Evolutionary conservation across 2,329 filamentous ascomycete species (phyloP).

Genomic region (Penicillium sp.): DNA sequence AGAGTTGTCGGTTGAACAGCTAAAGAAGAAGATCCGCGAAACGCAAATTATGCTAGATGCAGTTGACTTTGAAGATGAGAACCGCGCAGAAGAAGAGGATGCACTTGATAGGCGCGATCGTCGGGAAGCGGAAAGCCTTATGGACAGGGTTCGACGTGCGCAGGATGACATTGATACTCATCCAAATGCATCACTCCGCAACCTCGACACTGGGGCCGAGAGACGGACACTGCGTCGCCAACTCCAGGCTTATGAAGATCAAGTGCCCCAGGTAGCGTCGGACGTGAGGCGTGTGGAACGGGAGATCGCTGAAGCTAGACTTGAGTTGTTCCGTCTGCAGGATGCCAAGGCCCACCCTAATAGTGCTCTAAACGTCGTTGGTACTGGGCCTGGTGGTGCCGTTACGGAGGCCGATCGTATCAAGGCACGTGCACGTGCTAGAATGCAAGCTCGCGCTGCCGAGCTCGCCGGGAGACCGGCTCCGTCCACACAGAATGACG

Average conservation of each 20-base stretch:
- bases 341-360: conserved; percentile 91
- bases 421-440: conserved; percentile 92
- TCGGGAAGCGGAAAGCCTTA: conserved; percentile 90
- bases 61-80: conserved; percentile 95
- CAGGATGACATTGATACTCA: conserved; percentile 95
- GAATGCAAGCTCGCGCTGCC: conserved; percentile 98
- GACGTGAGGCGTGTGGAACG: conserved; percentile 90
- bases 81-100: conserved; percentile 86
- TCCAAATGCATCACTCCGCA: conserved; percentile 73
- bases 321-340: conserved; percentile 90
- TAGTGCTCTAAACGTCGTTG: conserved; percentile 79
- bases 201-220: conserved; percentile 85
- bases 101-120: conserved; percentile 87
- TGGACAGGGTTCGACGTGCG: conserved; percentile 85
- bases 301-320: conserved; percentile 85
- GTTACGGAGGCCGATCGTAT: conserved; percentile 93
- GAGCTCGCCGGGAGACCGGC: conserved; percentile 86
- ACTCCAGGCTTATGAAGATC: conserved; percentile 85
- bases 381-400: conserved; percentile 86
- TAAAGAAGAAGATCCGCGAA: conserved; percentile 91
- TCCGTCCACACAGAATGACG: conserved; percentile 69
- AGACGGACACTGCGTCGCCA: conserved; percentile 84
- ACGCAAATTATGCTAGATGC: conserved; percentile 94
- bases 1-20: conserved; percentile 82
- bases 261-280: conserved; percentile 88